Percentiles rank a stretch among this genome's conserved stretches.
These are phyloP conservation scores for Tulasnella sp. DNA, from an alignment of 768 basidiomycete genomes.

Conservation along the genomic window DNA sequence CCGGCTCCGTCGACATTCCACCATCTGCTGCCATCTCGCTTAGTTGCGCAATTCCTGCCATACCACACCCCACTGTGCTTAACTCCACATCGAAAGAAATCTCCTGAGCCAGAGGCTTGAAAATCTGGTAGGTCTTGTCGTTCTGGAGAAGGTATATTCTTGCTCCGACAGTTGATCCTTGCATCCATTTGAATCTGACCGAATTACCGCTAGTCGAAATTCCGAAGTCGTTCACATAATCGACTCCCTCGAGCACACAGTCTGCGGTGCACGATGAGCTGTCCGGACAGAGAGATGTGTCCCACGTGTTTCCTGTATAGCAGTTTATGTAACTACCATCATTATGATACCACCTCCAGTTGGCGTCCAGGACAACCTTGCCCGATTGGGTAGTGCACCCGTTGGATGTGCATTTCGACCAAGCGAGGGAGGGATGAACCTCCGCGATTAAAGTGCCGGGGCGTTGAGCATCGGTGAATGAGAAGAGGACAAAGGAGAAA, in stretches of 20 bases:
- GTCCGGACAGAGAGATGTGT: neutral
- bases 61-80: neutral
- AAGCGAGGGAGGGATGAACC: conserved; percentile 47
- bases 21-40: conserved; percentile 5
- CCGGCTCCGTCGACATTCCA: neutral
- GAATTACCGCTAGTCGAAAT: conserved; percentile 43
- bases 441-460: conserved; percentile 49
- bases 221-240: conserved; percentile 34
- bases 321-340: neutral
- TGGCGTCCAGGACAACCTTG: conserved; percentile 16
- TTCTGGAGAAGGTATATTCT: conserved; percentile 48
- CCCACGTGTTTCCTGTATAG: neutral
- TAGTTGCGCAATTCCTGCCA: neutral
- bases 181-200: conserved; percentile 51
- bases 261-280: neutral
- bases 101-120: conserved; percentile 13
- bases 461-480: conserved; percentile 48
- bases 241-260: neutral
- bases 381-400: conserved; percentile 41
- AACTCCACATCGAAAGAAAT: conserved; percentile 10
- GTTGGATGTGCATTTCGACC: conserved; percentile 35
- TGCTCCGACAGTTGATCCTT: conserved; percentile 34
- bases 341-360: conserved; percentile 15
- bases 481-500: conserved; percentile 29
- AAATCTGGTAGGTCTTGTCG: neutral